A percentile compares a stretch with the other conserved stretches of the same genome.
These are phyloP conservation scores for Myriosclerotinia curreyana DNA, from an alignment of 2,329 filamentous ascomycete species.

Conservation along the genomic window DNA sequence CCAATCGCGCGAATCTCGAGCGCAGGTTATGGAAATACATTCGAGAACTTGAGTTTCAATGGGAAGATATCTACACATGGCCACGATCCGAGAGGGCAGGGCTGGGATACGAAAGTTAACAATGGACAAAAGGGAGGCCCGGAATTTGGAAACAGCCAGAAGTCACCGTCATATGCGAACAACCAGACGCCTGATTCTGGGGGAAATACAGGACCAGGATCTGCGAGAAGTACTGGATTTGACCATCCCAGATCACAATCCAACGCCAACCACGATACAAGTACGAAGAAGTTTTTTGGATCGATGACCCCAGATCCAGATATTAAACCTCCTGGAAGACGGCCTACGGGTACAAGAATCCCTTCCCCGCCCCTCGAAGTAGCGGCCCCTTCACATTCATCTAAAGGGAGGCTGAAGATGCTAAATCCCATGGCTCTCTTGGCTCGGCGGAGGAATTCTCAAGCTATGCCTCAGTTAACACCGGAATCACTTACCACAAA, in stretches of 20 bases:
- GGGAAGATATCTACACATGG: constrained; percentile 9
- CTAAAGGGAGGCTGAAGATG: constrained; percentile 39
- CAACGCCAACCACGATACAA: constrained; percentile 24
- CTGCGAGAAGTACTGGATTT: constrained; percentile 24
- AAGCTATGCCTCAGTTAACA: constrained; percentile 35
- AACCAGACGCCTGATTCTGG: constrained; percentile 31
- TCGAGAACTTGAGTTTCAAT: constrained; percentile 20
- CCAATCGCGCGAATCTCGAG: constrained; percentile 42
- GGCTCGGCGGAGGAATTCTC: constrained; percentile 38
- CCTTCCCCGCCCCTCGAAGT: constrained; percentile 36
- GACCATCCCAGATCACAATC: constrained; percentile 27
- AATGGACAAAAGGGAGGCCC: constrained; percentile 24
- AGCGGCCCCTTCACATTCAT: constrained; percentile 28
- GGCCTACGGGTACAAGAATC: constrained; percentile 31
- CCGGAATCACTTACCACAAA: constrained; percentile 32
- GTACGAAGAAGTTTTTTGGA: constrained; percentile 25
- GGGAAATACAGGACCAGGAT: constrained; percentile 27
- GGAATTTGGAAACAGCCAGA: constrained; percentile 25
- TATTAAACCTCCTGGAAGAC: constrained; percentile 29
- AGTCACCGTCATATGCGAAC: constrained; percentile 28
- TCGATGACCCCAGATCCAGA: constrained; percentile 26
- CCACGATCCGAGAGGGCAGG: constrained; percentile 23
- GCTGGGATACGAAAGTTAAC: constrained; percentile 14
- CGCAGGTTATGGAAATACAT: constrained; percentile 25
- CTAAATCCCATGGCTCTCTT: constrained; percentile 43